Base-by-base conservation (phyloP, 108 stramenopile species). In the Conticribra weissflogii region DNA sequence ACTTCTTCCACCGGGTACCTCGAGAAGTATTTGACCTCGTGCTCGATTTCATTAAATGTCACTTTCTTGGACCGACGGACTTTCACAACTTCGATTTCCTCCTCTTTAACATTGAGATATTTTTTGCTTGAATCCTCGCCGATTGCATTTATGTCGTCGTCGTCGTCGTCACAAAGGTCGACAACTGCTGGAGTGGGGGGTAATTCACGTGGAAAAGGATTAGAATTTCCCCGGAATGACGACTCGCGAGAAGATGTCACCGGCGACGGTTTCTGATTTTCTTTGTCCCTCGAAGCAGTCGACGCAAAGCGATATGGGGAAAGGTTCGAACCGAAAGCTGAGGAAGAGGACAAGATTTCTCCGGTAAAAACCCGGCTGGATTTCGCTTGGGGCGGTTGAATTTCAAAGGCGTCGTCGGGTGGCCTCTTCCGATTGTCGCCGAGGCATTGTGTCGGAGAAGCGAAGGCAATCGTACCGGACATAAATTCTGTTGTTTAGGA, bases 1-100 rank as follows among this genome's bases (percentile, higher is more conserved):
- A 16, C 32, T 22, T 50, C 46, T 53, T 65, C 63, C 19, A 65
- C 63, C 3, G 63, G 63, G 19, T 65, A 65, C 0, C 48, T 45
- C 22, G 33, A 22, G 33, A 53, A 53, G 22, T 65, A 65, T 4
- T 53, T 32, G 17, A 65, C 63, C 36, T 65, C 63, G 63, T 65
- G 63, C 27, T 53, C 51, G 19, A 65, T 52, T 3, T 65, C 63
- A 33, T 30, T n/a, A 30, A 65, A 65, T 18, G 31, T 45, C 4
- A 65, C 63, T 53, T 52, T 53, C 51, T 63, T 63, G 3, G n/a
- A 23, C 29, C 32, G 30, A 5, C 16, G 17, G 14, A 16, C 19
- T 17, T 63, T 63, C 21, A 49, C 27, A 17, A 63, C 3, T 63
- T 49, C 36, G 25, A 63, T 44, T 50, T 63, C 59, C n/a, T 60